Base-by-base conservation (phyloP, 2,329 filamentous ascomycete genomes). In the Fusarium nurragi region DNA sequence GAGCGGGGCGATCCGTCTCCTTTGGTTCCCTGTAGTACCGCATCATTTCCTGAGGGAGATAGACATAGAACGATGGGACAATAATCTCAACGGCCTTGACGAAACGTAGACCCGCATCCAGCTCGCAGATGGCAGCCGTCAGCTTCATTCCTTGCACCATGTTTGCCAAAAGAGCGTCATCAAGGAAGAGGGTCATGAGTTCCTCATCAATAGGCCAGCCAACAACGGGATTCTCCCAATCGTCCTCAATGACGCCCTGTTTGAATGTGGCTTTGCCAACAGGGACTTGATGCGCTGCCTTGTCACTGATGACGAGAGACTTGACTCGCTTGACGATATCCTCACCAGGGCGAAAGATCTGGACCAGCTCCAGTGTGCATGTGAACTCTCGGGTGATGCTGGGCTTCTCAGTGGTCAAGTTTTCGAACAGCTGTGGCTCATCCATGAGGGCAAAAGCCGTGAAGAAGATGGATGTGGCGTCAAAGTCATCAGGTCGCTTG, bases 31-130 rank as follows among this genome's bases (percentile, higher is more conserved):
- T 91, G 83, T 86, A 93, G 18, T 81, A 75, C 21, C 81, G 69
- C 88, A 94, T 91, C 65, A 91, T 78, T 66, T 89, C 86, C 73
- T 94, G 92, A 1, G 86, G 83, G 23, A 93, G 77, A 54, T 87
- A 86, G 0, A 80, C 84, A 71, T 90, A 87, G 72, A 90, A 91
- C 0, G 84, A 85, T 4, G 86, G 86, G 54, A 85, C 83, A 12
- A 89, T 73, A 0, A 81, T 81, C 25, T 78, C 73, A 16, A 90
- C 74, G 3, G 81, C 76, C 71, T 88, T 89, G 72, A 93, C 85
- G 73, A 90, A 93, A 63, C 80, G 81, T 22, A 92, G 59, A 4
- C 87, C 89, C 22, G 89, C 86, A 67, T 83, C 84, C 22, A 91
- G 75, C 55, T 87, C 79, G 64, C 82, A 85, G 11, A 91, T 77